A percentile compares a stretch with the other conserved stretches of the same genome.
Evolutionary conservation across 1,284 basidiomycete genomes (phyloP).

Genomic region (Fomitopsis palustris): DNA sequence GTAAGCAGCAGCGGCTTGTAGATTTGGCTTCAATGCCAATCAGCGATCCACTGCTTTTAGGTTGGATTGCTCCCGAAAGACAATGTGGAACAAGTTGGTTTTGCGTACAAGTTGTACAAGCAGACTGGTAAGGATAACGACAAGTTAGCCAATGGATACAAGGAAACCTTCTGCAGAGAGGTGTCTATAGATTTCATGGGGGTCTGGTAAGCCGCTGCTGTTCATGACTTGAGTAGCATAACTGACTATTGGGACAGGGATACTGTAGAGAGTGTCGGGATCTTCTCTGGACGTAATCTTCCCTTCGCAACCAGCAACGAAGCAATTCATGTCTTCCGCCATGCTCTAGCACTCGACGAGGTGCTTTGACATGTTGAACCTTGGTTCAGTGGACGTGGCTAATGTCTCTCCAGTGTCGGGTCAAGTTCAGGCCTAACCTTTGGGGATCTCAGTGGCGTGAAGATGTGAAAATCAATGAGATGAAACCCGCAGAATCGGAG

Average conservation of each 20-base stretch:
- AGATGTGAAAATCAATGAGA: too few species aligned
- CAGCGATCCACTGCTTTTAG: too few species aligned
- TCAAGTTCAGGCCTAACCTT: constrained; percentile 34
- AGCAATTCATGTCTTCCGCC: constrained; percentile 37
- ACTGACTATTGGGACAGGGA: constrained; percentile 20
- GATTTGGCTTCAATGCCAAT: too few species aligned
- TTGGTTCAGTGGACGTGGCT: too few species aligned
- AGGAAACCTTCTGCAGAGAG: constrained; percentile 44
- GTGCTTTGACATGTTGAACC: constrained; percentile 16
- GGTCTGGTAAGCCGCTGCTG: constrained; percentile 23
- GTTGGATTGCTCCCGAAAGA: constrained; percentile 47
- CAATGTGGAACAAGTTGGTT: constrained; percentile 50
- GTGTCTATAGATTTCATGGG: constrained; percentile 50
- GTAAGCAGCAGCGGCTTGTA: too few species aligned
- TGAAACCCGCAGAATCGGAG: too few species aligned
- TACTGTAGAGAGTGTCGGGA: constrained; percentile 37
- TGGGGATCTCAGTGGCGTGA: too few species aligned
- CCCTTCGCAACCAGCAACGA: constrained; percentile 38
- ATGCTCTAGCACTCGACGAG: constrained; percentile 43
- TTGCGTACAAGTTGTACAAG: constrained; percentile 56
- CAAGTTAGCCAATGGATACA: constrained; percentile 42
- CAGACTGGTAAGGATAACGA: constrained; percentile 37
- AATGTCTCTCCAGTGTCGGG: constrained; percentile 31
- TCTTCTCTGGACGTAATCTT: constrained; percentile 32
- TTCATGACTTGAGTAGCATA: neutral